Conservation (phyloP, 768 basidiomycete species). For the Dictyophora rubrovolvata region DNA sequence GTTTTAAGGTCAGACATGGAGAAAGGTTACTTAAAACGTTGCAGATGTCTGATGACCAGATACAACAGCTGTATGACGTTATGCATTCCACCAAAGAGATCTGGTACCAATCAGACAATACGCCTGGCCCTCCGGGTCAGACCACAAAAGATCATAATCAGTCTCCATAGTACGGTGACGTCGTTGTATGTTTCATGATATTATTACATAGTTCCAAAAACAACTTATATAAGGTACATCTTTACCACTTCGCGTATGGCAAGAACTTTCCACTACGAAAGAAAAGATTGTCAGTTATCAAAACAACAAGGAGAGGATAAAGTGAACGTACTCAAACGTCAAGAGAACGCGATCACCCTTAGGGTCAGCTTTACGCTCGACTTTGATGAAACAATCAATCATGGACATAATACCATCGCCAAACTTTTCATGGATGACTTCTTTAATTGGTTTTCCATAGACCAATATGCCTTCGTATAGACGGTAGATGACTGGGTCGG, state of each 20-base stretch:
- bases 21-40: background rate
- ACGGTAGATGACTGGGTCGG: constrained; percentile 73
- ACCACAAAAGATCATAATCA: no score
- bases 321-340: constrained; percentile 60
- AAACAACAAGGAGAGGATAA: background rate
- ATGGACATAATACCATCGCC: constrained; percentile 86
- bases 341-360: constrained; percentile 72
- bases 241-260: constrained; percentile 61
- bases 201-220: background rate
- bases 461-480: constrained; percentile 72
- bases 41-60: constrained; percentile 83
- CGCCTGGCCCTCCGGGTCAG: background rate
- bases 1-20: constrained; percentile 7
- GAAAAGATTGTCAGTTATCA: constrained; percentile 1
- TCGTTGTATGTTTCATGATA: background rate
- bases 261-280: constrained; percentile 61
- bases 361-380: constrained; percentile 61
- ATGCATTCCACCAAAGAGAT: constrained; percentile 86
- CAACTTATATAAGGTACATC: background rate
- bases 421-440: constrained; percentile 78
- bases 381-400: constrained; percentile 69
- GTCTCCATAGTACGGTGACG: background rate
- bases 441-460: constrained; percentile 75
- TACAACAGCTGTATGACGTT: constrained; percentile 89
- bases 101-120: constrained; percentile 48